Conservation (phyloP, 495 filamentous ascomycete species). For the Penicillium flavigenum region DNA sequence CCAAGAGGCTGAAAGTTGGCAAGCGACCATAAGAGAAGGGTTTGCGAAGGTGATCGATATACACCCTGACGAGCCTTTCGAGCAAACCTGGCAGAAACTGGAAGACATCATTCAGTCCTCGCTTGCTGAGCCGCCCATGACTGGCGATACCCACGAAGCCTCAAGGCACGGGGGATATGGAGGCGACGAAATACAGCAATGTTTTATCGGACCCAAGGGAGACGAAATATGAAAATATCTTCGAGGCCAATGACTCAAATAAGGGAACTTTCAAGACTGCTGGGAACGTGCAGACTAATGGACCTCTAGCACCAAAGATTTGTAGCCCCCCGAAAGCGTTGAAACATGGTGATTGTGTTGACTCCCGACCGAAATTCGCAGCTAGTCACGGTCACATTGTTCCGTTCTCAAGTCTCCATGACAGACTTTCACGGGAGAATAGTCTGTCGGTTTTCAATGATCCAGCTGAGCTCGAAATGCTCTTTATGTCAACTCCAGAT, state of each 20-base stretch:
- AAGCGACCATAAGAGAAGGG: conserved; percentile 23
- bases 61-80: conserved; percentile 15
- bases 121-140: neutral
- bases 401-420: conserved; percentile 29
- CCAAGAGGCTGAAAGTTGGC: conserved; percentile 30
- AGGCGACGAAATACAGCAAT: neutral
- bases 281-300: neutral
- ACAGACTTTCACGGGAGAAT: conserved; percentile 15
- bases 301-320: neutral
- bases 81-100: conserved; percentile 22
- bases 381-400: conserved; percentile 21
- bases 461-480: conserved; percentile 33
- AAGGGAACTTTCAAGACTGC: neutral
- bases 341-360: neutral
- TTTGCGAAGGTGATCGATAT: conserved; percentile 15
- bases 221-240: neutral
- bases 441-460: conserved; percentile 23
- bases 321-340: neutral
- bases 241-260: neutral
- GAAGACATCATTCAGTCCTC: conserved; percentile 17
- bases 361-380: conserved; percentile 6
- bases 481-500: conserved; percentile 26
- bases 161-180: neutral
- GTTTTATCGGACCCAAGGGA: neutral
- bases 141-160: neutral